Evolutionary conservation across 768 basidiomycete genomes (phyloP), one percentile per base, ranked within the genome.

Genomic region (Phlebiopsis flavidoalba): DNA sequence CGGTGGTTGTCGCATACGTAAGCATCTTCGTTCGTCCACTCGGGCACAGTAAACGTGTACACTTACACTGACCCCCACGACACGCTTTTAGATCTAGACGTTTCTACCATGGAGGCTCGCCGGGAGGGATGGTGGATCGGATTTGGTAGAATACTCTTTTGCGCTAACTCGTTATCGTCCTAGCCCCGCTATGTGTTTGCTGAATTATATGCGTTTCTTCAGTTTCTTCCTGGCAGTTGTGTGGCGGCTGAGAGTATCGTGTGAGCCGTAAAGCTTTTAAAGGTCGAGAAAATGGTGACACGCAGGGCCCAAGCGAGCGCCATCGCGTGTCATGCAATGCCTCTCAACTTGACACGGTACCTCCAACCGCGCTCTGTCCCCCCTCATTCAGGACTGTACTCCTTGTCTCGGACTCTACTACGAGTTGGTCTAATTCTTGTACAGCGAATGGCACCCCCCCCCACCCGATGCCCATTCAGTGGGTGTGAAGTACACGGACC

Each of bases 401-500:
- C n/a, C 31, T 78, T 19, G 64, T 77, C 22, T 84, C 91, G 0
- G n/a, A 72, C 77, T 21, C n/a, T 80, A 45, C 69, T 95, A 55
- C 85, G 93, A 60, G 70, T 90, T 35, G 78, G 70, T 5, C 82
- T 96, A 48, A 87, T 96, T 60, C 70, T n/a, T 87, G 3, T 96
- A 95, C 71, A 93, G 92, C 69, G 90, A 91, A 75, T 93, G 91
- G 85, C 93, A 95, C 61, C n/a, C n/a, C n/a, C n/a, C n/a, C n/a
- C n/a, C n/a, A n/a, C n/a, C n/a, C n/a, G 94, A 97, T 67, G 83
- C 83, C 15, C 85, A 77, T 65, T 91, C 90, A 0, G 72, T 84
- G 33, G n/a, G n/a, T n/a, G 86, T 98, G 22, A 95, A 95, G 73
- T 99, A 98, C 71, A 98, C 97, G n/a, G 97, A 99, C n/a, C 73